These are phyloP conservation scores for Dittrichia graveolens DNA, from an alignment of 129 eudicot species.

Conservation along the genomic window DNA sequence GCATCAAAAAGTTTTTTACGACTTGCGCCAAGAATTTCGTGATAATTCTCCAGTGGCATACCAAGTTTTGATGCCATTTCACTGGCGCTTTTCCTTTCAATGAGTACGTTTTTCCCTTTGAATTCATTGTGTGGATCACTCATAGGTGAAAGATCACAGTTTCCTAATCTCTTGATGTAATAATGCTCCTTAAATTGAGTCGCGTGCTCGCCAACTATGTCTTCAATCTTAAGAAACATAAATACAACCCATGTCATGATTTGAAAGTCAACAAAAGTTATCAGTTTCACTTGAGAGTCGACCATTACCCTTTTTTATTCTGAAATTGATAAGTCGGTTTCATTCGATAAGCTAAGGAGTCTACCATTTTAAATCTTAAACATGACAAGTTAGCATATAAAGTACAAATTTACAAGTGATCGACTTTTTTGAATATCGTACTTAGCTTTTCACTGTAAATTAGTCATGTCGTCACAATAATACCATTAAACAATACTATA, in stretches of 20 bases:
- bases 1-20: constrained; percentile 69
- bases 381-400: background rate
- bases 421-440: background rate
- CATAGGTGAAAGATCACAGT: constrained; percentile 83
- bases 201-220: constrained; percentile 63
- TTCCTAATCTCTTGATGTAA: constrained; percentile 73
- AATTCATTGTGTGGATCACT: constrained; percentile 93
- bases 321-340: constrained; percentile 1
- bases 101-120: constrained; percentile 82
- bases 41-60: constrained; percentile 57
- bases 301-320: background rate
- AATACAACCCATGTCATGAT: background rate
- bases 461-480: background rate
- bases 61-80: constrained; percentile 67
- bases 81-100: constrained; percentile 64
- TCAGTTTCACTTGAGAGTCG: background rate
- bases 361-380: background rate
- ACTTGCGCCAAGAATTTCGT: constrained; percentile 59
- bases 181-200: constrained; percentile 73
- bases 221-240: constrained; percentile 53
- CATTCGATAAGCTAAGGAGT: background rate
- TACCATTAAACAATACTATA: background rate
- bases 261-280: background rate
- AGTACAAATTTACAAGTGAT: background rate
- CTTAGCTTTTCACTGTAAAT: background rate